Evolutionary conservation across 768 basidiomycete genomes (phyloP).

Genomic region (Xanthoconium purpureum): DNA sequence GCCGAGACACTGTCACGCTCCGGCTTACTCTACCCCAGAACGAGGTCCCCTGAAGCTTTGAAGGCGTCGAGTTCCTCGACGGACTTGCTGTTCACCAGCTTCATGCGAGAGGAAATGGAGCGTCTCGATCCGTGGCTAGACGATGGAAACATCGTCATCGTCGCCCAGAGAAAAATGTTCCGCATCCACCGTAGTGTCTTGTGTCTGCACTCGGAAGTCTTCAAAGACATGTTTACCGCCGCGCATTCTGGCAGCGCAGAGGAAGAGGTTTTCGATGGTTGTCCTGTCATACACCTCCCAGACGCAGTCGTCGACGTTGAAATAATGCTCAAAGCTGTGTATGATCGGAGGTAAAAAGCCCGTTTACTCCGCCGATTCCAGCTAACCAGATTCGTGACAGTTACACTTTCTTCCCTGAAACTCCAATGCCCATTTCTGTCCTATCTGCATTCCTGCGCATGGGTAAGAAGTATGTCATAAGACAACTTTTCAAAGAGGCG

Average conservation of each 20-base stretch:
- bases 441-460: conserved; percentile 9
- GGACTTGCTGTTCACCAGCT: too few relatives aligned
- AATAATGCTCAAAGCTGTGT: conserved; percentile 18
- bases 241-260: conserved; percentile 1
- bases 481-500: conserved; percentile 11
- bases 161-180: conserved; percentile 24
- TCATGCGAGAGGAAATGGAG: too few relatives aligned
- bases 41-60: too few relatives aligned
- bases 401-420: not conserved
- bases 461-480: conserved; percentile 15
- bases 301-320: conserved; percentile 15
- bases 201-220: conserved; percentile 26
- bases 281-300: conserved; percentile 19
- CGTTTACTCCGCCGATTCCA: not conserved
- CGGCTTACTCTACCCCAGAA: too few relatives aligned
- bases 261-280: conserved; percentile 14
- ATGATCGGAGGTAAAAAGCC: conserved; percentile 16
- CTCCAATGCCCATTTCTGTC: conserved; percentile 11
- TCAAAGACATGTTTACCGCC: conserved; percentile 28
- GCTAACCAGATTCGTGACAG: not conserved
- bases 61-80: too few relatives aligned
- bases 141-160: conserved; percentile 32
- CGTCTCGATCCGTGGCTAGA: conserved; percentile 24
- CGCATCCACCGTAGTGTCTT: conserved; percentile 32
- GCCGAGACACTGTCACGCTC: conserved; percentile 2